Evolutionary conservation across 768 basidiomycete species (phyloP).

Genomic region (Pleurotus platypus): DNA sequence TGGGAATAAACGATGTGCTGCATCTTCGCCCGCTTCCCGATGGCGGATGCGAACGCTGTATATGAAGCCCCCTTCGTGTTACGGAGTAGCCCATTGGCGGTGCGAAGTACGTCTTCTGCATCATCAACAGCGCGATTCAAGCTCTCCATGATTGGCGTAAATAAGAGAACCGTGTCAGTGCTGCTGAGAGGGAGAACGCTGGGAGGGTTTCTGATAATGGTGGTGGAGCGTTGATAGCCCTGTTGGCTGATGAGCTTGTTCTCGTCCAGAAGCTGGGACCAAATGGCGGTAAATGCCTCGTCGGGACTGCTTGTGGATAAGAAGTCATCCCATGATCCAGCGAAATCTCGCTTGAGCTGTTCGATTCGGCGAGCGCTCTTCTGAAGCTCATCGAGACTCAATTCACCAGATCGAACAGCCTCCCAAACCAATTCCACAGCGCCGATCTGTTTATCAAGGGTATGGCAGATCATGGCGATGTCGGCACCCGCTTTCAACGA

Average conservation of each 20-base stretch:
- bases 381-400: constrained; percentile 34
- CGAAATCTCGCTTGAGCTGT: constrained; percentile 48
- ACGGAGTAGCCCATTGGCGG: constrained; percentile 35
- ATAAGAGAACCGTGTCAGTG: constrained; percentile 31
- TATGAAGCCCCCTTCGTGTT: constrained; percentile 62
- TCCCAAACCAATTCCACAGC: constrained; percentile 49
- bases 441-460: constrained; percentile 45
- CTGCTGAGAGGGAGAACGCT: constrained; percentile 30
- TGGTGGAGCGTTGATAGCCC: constrained; percentile 45
- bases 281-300: constrained; percentile 17
- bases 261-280: constrained; percentile 31
- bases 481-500: constrained; percentile 65
- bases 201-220: constrained; percentile 40
- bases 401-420: constrained; percentile 41
- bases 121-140: constrained; percentile 64
- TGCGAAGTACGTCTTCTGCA: constrained; percentile 39
- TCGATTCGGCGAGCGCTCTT: constrained; percentile 43
- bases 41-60: constrained; percentile 38
- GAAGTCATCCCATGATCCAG: constrained; percentile 41
- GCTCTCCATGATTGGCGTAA: constrained; percentile 57
- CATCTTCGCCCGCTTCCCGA: constrained; percentile 28
- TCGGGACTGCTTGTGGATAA: constrained; percentile 18
- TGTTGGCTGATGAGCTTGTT: constrained; percentile 39
- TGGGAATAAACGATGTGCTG: constrained; percentile 46
- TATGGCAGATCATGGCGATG: constrained; percentile 75